A percentile compares a stretch with the other conserved stretches of the same genome.
phyloP scores from a whole-genome alignment of 2,329 filamentous ascomycete species.

The Chrysoporthe austroafricana region DNA sequence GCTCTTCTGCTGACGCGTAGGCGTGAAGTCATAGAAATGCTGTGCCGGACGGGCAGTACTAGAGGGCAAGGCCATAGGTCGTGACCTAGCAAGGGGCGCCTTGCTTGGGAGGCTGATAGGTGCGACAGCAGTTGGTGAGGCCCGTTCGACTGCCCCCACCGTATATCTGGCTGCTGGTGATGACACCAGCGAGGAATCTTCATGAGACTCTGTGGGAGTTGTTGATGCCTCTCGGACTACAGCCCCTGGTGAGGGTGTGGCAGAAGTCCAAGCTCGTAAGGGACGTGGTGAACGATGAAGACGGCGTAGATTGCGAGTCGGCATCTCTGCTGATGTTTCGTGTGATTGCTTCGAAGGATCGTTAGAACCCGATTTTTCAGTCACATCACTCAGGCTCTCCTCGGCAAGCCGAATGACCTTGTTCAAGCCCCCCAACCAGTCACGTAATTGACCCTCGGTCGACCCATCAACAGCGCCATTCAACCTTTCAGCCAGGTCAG shows the following conservation, averaged over 20 bases:
- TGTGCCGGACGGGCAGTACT: neutral
- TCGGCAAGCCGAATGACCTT: neutral
- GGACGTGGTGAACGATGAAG: neutral
- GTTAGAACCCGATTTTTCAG: neutral
- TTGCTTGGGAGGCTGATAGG: neutral
- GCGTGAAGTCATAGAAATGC: neutral
- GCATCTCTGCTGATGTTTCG: neutral
- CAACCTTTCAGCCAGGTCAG: neutral
- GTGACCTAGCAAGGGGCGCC: neutral
- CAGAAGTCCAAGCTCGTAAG: neutral
- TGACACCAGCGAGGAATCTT: neutral
- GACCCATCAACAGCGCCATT: too few species aligned
- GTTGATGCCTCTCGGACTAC: neutral
- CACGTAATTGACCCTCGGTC: neutral
- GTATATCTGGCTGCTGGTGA: neutral
- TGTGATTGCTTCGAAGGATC: neutral
- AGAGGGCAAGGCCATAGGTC: neutral
- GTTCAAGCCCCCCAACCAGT: neutral
- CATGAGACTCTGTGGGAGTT: neutral
- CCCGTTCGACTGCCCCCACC: neutral
- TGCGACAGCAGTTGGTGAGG: neutral
- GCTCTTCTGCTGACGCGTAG: neutral
- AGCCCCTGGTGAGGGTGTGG: neutral
- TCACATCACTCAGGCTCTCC: neutral
- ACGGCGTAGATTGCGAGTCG: neutral